Conservation (phyloP, 2,329 filamentous ascomycete species). For the Thelonectria discophora region DNA sequence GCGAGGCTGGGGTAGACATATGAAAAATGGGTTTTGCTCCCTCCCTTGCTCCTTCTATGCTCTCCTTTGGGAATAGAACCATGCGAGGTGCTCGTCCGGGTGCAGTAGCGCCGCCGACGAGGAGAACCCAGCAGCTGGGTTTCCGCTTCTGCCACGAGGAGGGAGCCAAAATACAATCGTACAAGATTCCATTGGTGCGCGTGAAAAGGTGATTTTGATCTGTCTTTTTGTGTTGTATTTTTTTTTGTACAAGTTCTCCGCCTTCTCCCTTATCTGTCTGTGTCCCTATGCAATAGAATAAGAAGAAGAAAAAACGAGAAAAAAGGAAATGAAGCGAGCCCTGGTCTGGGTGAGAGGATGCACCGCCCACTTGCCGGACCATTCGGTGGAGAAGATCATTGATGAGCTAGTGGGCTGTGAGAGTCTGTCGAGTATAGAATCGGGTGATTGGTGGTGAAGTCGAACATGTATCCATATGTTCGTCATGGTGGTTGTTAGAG, state of each 20-base stretch:
- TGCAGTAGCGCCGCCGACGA: conserved; percentile 5
- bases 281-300: conserved; percentile 12
- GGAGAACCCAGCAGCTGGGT: conserved; percentile 28
- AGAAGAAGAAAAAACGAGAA: conserved; percentile 15
- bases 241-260: conserved; percentile 37
- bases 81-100: conserved; percentile 20
- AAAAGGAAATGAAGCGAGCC: conserved; percentile 15
- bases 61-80: conserved; percentile 34
- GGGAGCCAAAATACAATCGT: conserved; percentile 30
- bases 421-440: not conserved
- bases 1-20: conserved; percentile 9
- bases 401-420: conserved; percentile 11
- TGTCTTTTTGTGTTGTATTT: conserved; percentile 22
- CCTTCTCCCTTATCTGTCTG: not conserved
- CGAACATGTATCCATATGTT: not conserved
- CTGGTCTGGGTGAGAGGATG: conserved; percentile 15
- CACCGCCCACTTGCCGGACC: conserved; percentile 18
- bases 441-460: not conserved
- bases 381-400: conserved; percentile 3
- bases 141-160: conserved; percentile 21
- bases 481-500: not conserved
- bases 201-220: conserved; percentile 3
- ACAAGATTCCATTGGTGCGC: conserved; percentile 44
- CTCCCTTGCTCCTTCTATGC: conserved; percentile 5
- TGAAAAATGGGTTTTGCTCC: conserved; percentile 17